These are phyloP conservation scores for Aspergillus sclerotioniger DNA, from an alignment of 495 filamentous ascomycete genomes.

Conservation along the genomic window DNA sequence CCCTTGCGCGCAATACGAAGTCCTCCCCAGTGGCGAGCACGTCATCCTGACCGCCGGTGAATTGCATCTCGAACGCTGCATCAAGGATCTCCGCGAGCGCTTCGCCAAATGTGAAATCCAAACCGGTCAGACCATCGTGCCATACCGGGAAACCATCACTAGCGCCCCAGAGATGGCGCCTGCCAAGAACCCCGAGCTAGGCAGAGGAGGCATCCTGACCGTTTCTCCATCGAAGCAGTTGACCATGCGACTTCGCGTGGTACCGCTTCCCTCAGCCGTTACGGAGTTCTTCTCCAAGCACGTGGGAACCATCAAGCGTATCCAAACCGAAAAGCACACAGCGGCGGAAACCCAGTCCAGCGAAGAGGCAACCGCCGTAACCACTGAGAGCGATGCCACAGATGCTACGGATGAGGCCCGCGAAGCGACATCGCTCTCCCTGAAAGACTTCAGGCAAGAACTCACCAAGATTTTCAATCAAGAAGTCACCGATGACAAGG, in stretches of 20 bases:
- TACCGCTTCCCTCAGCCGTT: conserved; percentile 73
- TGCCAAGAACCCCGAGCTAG: conserved; percentile 79
- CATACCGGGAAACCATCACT: conserved; percentile 91
- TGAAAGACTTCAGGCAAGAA: conserved; percentile 72
- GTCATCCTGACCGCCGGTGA: conserved; percentile 93
- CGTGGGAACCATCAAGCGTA: conserved; percentile 68
- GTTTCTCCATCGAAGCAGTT: conserved; percentile 83
- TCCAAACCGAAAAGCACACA: conserved; percentile 66
- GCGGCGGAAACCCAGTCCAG: conserved; percentile 39
- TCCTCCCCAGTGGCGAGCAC: conserved; percentile 90
- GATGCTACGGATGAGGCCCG: conserved; percentile 49
- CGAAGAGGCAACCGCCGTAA: conserved; percentile 26
- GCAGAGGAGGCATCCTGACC: conserved; percentile 75
- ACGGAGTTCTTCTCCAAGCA: conserved; percentile 86
- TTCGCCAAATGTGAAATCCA: conserved; percentile 97
- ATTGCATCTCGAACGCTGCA: conserved; percentile 87
- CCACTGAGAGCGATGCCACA: conserved; percentile 28
- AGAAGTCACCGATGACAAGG: conserved; percentile 58
- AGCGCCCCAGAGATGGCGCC: conserved; percentile 85
- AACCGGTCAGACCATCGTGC: conserved; percentile 88
- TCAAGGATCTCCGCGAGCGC: conserved; percentile 89
- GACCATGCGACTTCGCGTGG: conserved; percentile 71
- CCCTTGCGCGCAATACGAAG: conserved; percentile 93
- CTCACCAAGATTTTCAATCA: conserved; percentile 64
- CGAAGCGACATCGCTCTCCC: conserved; percentile 55